Percentiles rank a stretch among this genome's conserved stretches.
Conservation (phyloP, 2,329 filamentous ascomycete genomes). For the Hysterium pulicare region DNA sequence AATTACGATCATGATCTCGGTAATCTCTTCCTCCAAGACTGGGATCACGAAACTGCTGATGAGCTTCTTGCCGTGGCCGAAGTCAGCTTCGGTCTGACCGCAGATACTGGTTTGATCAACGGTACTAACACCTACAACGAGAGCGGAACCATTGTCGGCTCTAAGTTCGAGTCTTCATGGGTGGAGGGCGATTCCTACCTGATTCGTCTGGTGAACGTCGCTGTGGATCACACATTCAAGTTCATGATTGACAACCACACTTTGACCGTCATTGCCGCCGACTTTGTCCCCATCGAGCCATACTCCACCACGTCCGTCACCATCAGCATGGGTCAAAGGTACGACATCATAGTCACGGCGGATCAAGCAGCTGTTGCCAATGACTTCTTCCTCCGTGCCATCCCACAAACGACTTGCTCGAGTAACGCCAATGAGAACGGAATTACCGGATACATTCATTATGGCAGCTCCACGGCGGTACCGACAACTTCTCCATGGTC, state of each 20-base stretch:
- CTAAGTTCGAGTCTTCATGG: conserved; percentile 20
- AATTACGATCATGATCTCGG: conserved; percentile 46
- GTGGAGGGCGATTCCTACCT: conserved; percentile 23
- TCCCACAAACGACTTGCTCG: conserved; percentile 39
- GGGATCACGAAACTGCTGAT: conserved; percentile 40
- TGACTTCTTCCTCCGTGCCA: conserved; percentile 35
- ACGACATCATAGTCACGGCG: conserved; percentile 21
- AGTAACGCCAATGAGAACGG: conserved; percentile 31
- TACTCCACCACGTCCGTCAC: conserved; percentile 36
- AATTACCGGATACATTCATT: conserved; percentile 38
- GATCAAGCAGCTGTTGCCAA: conserved; percentile 16
- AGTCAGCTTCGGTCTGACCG: conserved; percentile 20
- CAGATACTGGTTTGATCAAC: conserved; percentile 46
- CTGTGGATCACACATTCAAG: conserved; percentile 41
- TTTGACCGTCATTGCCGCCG: conserved; percentile 37
- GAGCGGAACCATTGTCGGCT: conserved; percentile 23
- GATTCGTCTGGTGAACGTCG: conserved; percentile 30
- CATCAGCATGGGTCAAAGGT: conserved; percentile 33
- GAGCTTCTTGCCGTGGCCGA: conserved; percentile 30
- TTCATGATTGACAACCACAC: conserved; percentile 43
- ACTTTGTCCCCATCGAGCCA: conserved; percentile 36
- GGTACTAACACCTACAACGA: conserved; percentile 36
- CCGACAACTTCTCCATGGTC: conserved; percentile 32
- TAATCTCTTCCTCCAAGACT: conserved; percentile 42
- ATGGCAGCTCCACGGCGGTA: conserved; percentile 25